A percentile compares a stretch with the other conserved stretches of the same genome.
These are phyloP conservation scores for Heritiera fomes DNA, from an alignment of 345 rosid genomes.

Conservation along the genomic window DNA sequence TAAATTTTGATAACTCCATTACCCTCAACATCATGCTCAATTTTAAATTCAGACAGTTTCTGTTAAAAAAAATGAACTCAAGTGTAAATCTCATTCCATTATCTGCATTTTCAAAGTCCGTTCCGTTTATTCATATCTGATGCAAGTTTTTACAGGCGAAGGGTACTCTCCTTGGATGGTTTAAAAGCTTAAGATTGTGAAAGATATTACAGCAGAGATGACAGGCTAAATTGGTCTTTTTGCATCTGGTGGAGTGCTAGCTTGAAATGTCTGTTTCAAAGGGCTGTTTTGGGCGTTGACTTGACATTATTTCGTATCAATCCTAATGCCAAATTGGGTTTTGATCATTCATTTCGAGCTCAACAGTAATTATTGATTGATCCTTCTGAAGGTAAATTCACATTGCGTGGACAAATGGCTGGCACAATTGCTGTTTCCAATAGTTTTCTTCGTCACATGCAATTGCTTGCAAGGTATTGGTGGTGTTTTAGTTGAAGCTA, in stretches of 20 bases:
- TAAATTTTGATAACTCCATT: neutral
- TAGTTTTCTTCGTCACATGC: neutral
- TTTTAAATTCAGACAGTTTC: neutral
- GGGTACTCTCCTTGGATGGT: neutral
- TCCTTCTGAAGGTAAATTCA: neutral
- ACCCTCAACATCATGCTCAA: neutral
- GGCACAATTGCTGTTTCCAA: neutral
- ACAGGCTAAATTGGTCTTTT: constrained; percentile 17
- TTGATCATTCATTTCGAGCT: neutral
- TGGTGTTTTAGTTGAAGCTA: neutral
- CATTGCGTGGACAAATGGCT: neutral
- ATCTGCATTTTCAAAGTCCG: neutral
- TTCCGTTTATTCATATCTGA: neutral
- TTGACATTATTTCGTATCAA: neutral
- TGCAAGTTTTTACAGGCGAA: neutral
- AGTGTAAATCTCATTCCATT: neutral
- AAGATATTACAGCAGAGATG: neutral
- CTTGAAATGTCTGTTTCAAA: constrained; percentile 6
- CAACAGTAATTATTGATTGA: neutral
- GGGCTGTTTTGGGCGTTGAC: constrained; percentile 13
- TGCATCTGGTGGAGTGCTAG: constrained; percentile 13
- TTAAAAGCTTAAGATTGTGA: constrained; percentile 6
- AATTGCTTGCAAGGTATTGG: neutral
- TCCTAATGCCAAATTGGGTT: neutral
- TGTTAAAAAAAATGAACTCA: no score